These are phyloP conservation scores for Dimocarpus longan DNA, from an alignment of 345 rosid genomes.

Conservation along the genomic window DNA sequence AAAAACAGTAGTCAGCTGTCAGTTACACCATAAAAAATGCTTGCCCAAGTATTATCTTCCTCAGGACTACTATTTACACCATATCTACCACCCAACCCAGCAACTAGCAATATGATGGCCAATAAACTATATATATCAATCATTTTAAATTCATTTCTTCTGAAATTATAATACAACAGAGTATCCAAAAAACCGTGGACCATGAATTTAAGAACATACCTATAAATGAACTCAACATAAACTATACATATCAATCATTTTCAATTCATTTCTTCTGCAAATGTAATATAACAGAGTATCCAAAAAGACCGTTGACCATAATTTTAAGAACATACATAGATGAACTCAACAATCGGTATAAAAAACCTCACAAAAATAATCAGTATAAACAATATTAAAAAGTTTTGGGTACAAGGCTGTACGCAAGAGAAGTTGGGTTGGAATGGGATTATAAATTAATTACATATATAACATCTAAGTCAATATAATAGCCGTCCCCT, in stretches of 20 bases:
- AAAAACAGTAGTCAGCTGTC: slow-evolving; percentile 10
- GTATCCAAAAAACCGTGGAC: neutral
- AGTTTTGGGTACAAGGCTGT: neutral
- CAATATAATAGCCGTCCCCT: neutral
- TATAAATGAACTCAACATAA: neutral
- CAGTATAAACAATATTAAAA: neutral
- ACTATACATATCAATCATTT: neutral
- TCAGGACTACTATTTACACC: neutral
- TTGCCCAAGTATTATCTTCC: neutral
- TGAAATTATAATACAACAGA: neutral
- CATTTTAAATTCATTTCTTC: neutral
- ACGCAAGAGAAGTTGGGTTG: neutral
- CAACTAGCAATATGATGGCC: neutral
- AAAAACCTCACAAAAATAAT: neutral
- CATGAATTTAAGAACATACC: neutral
- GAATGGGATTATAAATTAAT: neutral
- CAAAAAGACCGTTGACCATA: neutral
- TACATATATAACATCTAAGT: neutral
- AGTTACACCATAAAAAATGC: neutral
- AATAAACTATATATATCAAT: neutral
- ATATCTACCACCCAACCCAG: neutral
- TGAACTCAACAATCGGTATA: neutral
- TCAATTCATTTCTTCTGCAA: neutral
- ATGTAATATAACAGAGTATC: neutral
- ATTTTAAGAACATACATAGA: neutral